These are phyloP conservation scores for Trypanosoma conorhini DNA, from an alignment of 208 protist genomes.

Conservation along the genomic window DNA sequence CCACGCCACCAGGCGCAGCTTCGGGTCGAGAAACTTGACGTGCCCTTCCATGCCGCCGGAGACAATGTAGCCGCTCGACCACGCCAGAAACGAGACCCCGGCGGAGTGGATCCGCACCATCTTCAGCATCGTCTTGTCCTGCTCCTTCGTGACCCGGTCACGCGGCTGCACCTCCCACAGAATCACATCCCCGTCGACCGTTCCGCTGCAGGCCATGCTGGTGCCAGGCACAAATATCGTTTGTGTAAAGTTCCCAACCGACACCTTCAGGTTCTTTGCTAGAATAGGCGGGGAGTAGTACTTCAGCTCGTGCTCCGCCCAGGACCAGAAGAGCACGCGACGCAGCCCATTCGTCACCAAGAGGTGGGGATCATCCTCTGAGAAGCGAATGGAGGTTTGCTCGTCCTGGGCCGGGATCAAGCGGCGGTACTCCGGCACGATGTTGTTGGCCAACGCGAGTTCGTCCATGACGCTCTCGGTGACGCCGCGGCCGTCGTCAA, in stretches of 20 bases:
- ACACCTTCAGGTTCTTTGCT: conserved; percentile 71
- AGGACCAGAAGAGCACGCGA: conserved; percentile 93
- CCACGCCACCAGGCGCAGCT: conserved; percentile 94
- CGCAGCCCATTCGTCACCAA: conserved; percentile 90
- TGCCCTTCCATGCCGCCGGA: conserved; percentile 94
- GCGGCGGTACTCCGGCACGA: conserved; percentile 62
- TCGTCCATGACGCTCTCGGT: conserved; percentile 11
- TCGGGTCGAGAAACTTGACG: conserved; percentile 94
- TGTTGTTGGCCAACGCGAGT: conserved; percentile 18
- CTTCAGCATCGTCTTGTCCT: conserved; percentile 93
- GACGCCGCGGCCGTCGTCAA: conserved; percentile 16
- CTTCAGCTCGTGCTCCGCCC: conserved; percentile 70
- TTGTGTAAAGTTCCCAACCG: conserved; percentile 91
- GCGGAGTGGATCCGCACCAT: conserved; percentile 86
- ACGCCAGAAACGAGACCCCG: conserved; percentile 82
- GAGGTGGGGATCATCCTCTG: conserved; percentile 66
- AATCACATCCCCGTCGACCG: conserved; percentile 92
- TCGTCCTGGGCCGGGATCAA: conserved; percentile 81
- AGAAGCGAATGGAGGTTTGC: conserved; percentile 89
- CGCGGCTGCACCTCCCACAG: conserved; percentile 86
- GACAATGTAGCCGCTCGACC: conserved; percentile 84
- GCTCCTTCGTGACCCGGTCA: conserved; percentile 80
- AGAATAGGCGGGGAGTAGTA: conserved; percentile 91
- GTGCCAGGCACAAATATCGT: conserved; percentile 88
- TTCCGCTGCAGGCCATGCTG: conserved; percentile 85